Evolutionary conservation across 805 yeast genomes (phyloP), one percentile per base, ranked within the genome.

Genomic region (Priceomyces haplophilus): DNA sequence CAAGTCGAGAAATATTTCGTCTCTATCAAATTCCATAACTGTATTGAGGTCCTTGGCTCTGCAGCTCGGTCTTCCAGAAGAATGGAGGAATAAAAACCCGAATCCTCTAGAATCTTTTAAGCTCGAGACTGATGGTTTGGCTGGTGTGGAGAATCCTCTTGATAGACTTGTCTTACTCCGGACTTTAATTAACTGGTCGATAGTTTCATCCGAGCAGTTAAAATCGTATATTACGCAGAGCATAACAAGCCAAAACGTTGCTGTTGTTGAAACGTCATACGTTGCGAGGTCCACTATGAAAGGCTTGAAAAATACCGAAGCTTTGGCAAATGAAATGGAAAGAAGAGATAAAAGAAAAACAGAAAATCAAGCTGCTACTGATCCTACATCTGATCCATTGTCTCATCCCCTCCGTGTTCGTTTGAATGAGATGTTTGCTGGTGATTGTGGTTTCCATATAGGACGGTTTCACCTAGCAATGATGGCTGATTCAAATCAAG

Each of bases 381-480:
- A 69, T 37, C 74, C 75, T 4, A 54, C 64, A 0, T 60, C 72
- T 1, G 56, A 67, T 44, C 75, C 75, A 1, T 45, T 58, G 19
- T 45, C 43, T 4, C 73, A 69, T 47, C 53, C 61, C 8, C 48
- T 68, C 48, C 47, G 61, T 11, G 46, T 67, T 34, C 50, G 75
- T 31, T 37, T 70, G 7, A 58, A 64, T 32, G 73, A 69, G 40
- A 51, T 57, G 44, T 49, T 68, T 12, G 59, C 59, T 3, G 74
- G 74, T 4, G 76, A 71, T 49, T 46, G 59, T 30, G 76, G 76
- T 1, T 66, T 65, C 40, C 51, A 59, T 33, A 49, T 68, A 3
- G 76, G 76, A 13, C 48, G 76, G 31, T 69, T 71, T 40, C 67
- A 58, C 48, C 50, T 71, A 33, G 62, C 63, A 15, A 47, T 71